Conservation (phyloP, 78 protist species). For the Dictyostelium discoideum region DNA sequence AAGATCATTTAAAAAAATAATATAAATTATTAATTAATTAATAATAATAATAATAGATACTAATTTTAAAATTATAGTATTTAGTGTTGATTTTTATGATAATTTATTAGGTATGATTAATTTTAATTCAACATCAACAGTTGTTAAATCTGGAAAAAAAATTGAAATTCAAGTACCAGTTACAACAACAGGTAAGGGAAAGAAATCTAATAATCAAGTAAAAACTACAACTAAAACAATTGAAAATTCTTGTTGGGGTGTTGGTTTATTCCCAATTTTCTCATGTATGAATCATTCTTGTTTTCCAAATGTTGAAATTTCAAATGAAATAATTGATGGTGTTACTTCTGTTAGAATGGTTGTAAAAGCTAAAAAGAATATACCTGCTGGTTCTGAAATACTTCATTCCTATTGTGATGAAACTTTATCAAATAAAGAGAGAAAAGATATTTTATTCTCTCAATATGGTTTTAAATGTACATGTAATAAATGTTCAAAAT, state of each 20-base stretch:
- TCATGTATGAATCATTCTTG: conserved; percentile 81
- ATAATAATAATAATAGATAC: not conserved
- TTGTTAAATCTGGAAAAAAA: conserved; percentile 16
- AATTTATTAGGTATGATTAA: conserved; percentile 63
- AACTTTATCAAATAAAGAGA: conserved; percentile 25
- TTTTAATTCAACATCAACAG: conserved; percentile 52
- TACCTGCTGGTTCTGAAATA: conserved; percentile 43
- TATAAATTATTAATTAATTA: not conserved
- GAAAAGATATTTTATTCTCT: conserved; percentile 25
- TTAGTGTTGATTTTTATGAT: conserved; percentile 66
- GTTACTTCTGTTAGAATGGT: conserved; percentile 36
- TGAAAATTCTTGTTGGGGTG: conserved; percentile 36
- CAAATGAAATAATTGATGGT: conserved; percentile 55
- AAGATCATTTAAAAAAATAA: not conserved
- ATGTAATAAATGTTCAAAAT: conserved; percentile 52
- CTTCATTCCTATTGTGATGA: conserved; percentile 48
- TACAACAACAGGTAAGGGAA: not conserved
- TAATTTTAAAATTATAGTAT: conserved; percentile 17
- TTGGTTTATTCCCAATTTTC: conserved; percentile 65
- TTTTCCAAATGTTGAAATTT: conserved; percentile 54
- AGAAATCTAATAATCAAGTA: not conserved
- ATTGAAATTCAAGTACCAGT: not conserved
- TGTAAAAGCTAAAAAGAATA: conserved; percentile 37
- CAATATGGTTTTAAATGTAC: conserved; percentile 69
- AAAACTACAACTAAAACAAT: not conserved